Conservation (phyloP, 1,284 basidiomycete genomes). For the Tylopilus microsporus region DNA sequence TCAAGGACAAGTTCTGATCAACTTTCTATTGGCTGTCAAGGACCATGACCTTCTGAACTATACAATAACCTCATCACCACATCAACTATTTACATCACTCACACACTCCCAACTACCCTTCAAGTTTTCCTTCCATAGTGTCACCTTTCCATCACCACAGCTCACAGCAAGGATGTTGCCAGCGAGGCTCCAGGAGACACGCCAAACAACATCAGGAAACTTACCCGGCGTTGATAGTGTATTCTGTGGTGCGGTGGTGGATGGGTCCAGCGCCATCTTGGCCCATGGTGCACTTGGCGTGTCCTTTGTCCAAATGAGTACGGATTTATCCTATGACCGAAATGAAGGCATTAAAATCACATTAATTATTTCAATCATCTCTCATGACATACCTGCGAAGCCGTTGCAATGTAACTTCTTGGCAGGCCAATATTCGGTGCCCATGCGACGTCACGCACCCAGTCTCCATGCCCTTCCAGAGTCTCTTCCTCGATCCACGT, state of each 20-base stretch:
- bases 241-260: constrained; percentile 37
- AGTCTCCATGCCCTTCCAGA: constrained; percentile 89
- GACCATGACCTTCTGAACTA: too few species aligned
- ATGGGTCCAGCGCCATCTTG: constrained; percentile 81
- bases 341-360: neutral
- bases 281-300: constrained; percentile 76
- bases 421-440: constrained; percentile 95
- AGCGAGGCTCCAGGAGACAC: constrained; percentile 94
- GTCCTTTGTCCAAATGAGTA: constrained; percentile 93
- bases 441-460: constrained; percentile 98
- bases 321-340: constrained; percentile 70
- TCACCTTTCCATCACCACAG: constrained; percentile 97
- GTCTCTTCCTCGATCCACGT: constrained; percentile 89
- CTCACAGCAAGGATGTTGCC: constrained; percentile 96
- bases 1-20: too few species aligned
- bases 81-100: constrained; percentile 82
- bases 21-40: too few species aligned
- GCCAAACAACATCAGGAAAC: constrained; percentile 96
- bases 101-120: constrained; percentile 96
- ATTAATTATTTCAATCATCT: too few species aligned
- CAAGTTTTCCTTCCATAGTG: constrained; percentile 96
- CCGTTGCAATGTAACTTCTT: constrained; percentile 91
- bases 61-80: too few species aligned
- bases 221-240: constrained; percentile 49
- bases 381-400: constrained; percentile 67